Conservation (phyloP, 1,284 basidiomycete genomes). For the Irpex rosettiformis region DNA sequence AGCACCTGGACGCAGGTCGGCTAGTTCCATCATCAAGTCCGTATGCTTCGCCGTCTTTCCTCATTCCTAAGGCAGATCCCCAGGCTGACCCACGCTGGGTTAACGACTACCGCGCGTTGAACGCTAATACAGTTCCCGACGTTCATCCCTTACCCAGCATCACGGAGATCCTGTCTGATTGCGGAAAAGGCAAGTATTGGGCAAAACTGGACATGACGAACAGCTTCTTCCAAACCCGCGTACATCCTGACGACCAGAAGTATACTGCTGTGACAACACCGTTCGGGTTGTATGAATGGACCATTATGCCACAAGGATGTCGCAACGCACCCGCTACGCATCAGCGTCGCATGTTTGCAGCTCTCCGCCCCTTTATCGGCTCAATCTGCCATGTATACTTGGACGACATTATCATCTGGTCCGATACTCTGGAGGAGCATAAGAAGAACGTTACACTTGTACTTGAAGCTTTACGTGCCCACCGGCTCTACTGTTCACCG, state of each 20-base stretch:
- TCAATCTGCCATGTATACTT: constrained; percentile 4
- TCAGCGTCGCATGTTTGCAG: constrained; percentile 1
- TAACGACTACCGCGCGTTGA: constrained; percentile 34
- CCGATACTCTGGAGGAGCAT: constrained; percentile 11
- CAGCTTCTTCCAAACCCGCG: constrained; percentile 33
- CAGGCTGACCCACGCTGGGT: constrained; percentile 35
- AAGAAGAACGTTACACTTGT: background rate
- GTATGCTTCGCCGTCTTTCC: constrained; percentile 32
- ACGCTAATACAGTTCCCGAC: constrained; percentile 33
- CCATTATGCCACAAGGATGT: constrained; percentile 3
- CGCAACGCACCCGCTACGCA: constrained; percentile 3
- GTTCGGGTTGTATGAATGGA: constrained; percentile 2
- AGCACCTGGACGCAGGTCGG: constrained; percentile 21
- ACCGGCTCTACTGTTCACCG: background rate
- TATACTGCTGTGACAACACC: constrained; percentile 2
- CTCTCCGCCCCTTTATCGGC: background rate
- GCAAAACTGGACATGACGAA: constrained; percentile 40
- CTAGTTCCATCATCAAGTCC: constrained; percentile 23
- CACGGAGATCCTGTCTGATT: constrained; percentile 11
- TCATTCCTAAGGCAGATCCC: constrained; percentile 36
- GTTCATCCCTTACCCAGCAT: constrained; percentile 34
- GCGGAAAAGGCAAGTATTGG: constrained; percentile 31
- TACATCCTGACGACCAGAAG: background rate
- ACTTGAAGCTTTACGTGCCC: background rate
- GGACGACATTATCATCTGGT: constrained; percentile 4